phyloP scores from a whole-genome alignment of 495 filamentous ascomycete species.

The Neurospora sp. region DNA sequence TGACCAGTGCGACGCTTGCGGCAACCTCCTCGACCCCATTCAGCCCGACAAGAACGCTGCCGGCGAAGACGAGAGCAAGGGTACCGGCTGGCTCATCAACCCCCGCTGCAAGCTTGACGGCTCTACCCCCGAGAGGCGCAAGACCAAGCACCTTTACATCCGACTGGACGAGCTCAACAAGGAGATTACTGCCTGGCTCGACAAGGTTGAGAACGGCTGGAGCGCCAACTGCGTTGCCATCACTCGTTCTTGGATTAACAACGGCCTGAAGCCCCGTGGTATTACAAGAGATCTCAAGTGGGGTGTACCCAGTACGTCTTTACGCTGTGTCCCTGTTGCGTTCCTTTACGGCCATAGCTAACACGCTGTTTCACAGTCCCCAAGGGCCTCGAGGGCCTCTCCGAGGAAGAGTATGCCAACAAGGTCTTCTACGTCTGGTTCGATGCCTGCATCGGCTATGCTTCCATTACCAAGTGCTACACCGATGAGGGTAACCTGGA shows the following conservation, averaged over 20 bases:
- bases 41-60: constrained; percentile 24
- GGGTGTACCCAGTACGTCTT: constrained; percentile 46
- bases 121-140: constrained; percentile 59
- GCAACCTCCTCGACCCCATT: constrained; percentile 67
- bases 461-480: constrained; percentile 89
- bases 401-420: constrained; percentile 44
- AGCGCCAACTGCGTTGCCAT: constrained; percentile 63
- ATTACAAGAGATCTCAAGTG: constrained; percentile 92
- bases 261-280: constrained; percentile 71
- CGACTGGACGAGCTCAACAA: constrained; percentile 69
- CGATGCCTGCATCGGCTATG: constrained; percentile 93
- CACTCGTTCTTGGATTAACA: constrained; percentile 68
- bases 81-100: constrained; percentile 33
- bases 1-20: constrained; percentile 74
- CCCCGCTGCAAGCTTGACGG: constrained; percentile 75
- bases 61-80: constrained; percentile 14
- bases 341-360: not conserved
- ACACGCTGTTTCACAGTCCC: constrained; percentile 15
- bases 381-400: constrained; percentile 15
- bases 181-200: constrained; percentile 61
- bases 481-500: constrained; percentile 40
- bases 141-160: constrained; percentile 58
- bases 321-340: constrained; percentile 48
- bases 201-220: constrained; percentile 49
- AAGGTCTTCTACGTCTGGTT: constrained; percentile 99